Evolutionary conservation across 2,329 filamentous ascomycete genomes (phyloP), one percentile per base, ranked within the genome.

Genomic region (Aureobasidium leucospermi): DNA sequence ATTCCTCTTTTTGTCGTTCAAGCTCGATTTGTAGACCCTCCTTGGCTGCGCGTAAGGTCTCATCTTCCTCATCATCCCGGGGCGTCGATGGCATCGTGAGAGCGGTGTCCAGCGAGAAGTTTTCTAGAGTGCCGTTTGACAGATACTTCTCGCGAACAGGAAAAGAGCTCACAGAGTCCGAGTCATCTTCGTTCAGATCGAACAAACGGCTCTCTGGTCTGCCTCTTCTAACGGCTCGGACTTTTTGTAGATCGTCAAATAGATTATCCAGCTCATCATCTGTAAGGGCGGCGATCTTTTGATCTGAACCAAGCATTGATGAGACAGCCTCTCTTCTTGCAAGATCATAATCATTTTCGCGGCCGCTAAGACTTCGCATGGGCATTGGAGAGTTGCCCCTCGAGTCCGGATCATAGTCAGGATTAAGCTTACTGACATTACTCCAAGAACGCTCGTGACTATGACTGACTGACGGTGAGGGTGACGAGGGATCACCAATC

Each of bases 81-180:
- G 94, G 94, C 0, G 93, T 97, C 0, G 91, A 95, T 1, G 94
- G 94, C 81, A 96, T 91, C 0, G 94, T 99, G 53, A 99, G 79
- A 11, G 87, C 88, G 1, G 94, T 99, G 70, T 99, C 94, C 15
- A 99, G 79, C 1, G 93, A 97, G 68, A 96, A 94, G 70, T 96
- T 96, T 74, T 99, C 94, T 57, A 97, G 81, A 5, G 64, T 71
- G 1, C 93, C 93, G 59, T 88, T 94, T 2, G 92, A 96, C 77
- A 96, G 84, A 73, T 97, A 97, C 69, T 97, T 97, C 67, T 99
- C 94, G 55, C 94, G 83, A 32, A 92, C 80, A 1, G 90, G 87
- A 69, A 92, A 96, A 0, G 93, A 96, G 31, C 86, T 88, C 49
- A 88, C 84, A 0, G 93, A 96, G 65, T 99, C 94, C 58, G 86